Evolutionary conservation across 345 rosid species (phyloP).

Genomic region (Populus ilicifolia): DNA sequence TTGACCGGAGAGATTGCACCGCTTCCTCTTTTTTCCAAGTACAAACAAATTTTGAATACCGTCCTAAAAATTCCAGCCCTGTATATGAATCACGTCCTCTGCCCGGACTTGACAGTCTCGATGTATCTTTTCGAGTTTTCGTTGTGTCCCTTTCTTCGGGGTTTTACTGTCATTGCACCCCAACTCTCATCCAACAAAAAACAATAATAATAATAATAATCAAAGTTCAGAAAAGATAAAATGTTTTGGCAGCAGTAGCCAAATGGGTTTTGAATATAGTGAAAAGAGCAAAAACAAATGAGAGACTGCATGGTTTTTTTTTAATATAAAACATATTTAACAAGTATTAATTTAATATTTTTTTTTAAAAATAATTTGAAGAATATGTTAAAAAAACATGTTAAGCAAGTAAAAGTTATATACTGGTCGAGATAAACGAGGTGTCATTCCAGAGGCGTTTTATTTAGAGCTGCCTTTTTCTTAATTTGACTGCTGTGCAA

Average conservation of each 20-base stretch:
- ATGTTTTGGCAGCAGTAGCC: not conserved
- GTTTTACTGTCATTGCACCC: not conserved
- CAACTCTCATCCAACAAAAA: not conserved
- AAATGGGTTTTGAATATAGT: constrained; percentile 4
- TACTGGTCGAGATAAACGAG: no score
- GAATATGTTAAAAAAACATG: no score
- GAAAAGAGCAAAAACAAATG: not conserved
- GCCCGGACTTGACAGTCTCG: not conserved
- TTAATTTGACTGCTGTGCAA: not conserved
- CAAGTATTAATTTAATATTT: no score
- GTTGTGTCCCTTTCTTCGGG: not conserved
- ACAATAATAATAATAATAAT: not conserved
- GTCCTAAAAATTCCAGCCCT: not conserved
- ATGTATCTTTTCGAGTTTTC: not conserved
- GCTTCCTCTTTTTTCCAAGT: not conserved
- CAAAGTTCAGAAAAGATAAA: not conserved
- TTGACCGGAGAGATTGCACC: no score
- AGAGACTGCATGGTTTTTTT: constrained; percentile 5
- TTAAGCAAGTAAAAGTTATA: no score
- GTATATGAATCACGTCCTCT: not conserved
- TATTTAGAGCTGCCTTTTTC: not conserved
- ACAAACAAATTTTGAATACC: not conserved
- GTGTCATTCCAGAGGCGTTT: not conserved
- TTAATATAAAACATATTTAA: no score
- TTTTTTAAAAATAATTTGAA: no score